Conservation (phyloP, 1,284 basidiomycete genomes). For the Vanrija sp. region DNA sequence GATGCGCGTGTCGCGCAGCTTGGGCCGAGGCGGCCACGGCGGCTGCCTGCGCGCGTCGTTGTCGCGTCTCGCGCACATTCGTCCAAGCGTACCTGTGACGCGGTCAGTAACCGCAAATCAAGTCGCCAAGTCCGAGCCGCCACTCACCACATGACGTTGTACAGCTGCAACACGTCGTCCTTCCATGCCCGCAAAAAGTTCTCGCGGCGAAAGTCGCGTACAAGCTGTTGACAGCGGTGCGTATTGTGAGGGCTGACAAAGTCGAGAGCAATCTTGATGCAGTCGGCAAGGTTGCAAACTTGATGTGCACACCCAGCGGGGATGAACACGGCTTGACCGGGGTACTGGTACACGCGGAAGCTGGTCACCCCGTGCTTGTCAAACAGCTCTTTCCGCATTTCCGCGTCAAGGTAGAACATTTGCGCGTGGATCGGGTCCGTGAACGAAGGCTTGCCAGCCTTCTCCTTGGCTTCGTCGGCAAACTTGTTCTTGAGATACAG, state of each 20-base stretch:
- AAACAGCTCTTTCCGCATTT: slow-evolving; percentile 64
- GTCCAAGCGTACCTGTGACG: slow-evolving; percentile 41
- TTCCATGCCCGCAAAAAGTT: slow-evolving; percentile 86
- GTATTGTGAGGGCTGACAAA: slow-evolving; percentile 94
- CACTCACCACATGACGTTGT: slow-evolving; percentile 89
- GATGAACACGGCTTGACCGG: slow-evolving; percentile 92
- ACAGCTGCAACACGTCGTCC: slow-evolving; percentile 85
- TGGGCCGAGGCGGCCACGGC: slow-evolving; percentile 16
- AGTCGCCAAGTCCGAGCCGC: not conserved
- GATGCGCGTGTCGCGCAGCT: slow-evolving; percentile 15
- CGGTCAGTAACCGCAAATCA: not conserved
- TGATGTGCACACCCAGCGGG: slow-evolving; percentile 94
- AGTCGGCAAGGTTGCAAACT: slow-evolving; percentile 72
- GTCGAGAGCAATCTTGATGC: slow-evolving; percentile 93
- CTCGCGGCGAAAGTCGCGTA: slow-evolving; percentile 81
- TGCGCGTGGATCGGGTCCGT: slow-evolving; percentile 90
- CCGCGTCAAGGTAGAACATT: slow-evolving; percentile 74
- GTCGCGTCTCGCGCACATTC: slow-evolving; percentile 32
- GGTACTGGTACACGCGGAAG: slow-evolving; percentile 79
- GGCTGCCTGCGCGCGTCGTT: slow-evolving; percentile 19
- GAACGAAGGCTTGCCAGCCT: slow-evolving; percentile 26
- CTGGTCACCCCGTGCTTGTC: slow-evolving; percentile 67
- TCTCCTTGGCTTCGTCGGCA: slow-evolving; percentile 10
- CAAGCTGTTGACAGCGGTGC: slow-evolving; percentile 72
- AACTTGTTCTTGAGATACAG: slow-evolving; percentile 60